These are phyloP conservation scores for Lachancea lanzarotensis DNA, from an alignment of 805 yeast species.

Conservation along the genomic window DNA sequence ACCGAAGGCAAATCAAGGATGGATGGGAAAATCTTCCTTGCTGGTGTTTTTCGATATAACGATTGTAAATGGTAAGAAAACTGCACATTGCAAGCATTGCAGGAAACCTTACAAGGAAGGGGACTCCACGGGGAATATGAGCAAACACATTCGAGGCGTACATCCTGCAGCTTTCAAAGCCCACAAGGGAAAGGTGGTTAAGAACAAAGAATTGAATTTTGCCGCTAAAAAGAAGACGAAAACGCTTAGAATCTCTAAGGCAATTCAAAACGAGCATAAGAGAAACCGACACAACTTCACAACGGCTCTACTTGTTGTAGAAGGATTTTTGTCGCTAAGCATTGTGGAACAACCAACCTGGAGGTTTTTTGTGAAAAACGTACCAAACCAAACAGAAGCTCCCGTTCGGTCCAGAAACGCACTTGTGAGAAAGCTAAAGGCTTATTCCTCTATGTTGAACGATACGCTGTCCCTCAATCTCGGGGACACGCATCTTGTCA, in stretches of 20 bases:
- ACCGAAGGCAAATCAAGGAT: not conserved
- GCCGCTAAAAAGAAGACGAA: not conserved
- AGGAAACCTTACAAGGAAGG: conserved; percentile 2
- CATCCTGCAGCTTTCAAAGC: conserved; percentile 1
- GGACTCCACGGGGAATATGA: conserved; percentile 5
- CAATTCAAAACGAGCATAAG: not conserved
- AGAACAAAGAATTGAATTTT: not conserved
- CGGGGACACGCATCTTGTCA: conserved; percentile 1
- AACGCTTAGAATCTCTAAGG: not conserved
- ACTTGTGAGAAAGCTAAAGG: not conserved
- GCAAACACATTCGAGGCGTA: conserved; percentile 4
- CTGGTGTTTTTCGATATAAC: conserved; percentile 1
- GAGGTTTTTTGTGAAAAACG: not conserved
- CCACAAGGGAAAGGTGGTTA: not conserved
- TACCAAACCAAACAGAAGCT: not conserved
- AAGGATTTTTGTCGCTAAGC: conserved; percentile 3
- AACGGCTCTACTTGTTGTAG: conserved; percentile 2
- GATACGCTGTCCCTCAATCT: not conserved
- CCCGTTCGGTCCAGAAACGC: conserved; percentile 2
- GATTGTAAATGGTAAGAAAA: not conserved
- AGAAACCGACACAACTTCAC: not conserved
- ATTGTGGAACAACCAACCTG: conserved; percentile 1
- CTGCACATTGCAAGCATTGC: conserved; percentile 2
- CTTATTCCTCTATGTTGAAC: not conserved
- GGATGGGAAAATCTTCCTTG: conserved; percentile 6